phyloP scores from a whole-genome alignment of 495 filamentous ascomycete genomes.

The Aspergillus funiculosus region DNA sequence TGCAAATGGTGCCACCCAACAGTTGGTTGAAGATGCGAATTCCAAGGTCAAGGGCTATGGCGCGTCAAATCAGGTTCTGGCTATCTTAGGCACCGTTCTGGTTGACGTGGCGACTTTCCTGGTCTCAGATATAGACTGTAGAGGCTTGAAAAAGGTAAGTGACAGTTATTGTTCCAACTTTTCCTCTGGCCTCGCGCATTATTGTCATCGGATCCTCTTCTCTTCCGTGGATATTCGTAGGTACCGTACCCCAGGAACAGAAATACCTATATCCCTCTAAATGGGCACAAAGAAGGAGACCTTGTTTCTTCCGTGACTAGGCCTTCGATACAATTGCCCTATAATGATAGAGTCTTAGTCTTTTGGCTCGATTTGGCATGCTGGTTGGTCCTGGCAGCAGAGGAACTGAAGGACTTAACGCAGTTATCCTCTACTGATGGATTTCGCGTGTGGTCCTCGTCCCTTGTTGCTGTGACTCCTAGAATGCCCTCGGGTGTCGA shows the following conservation, averaged over 20 bases:
- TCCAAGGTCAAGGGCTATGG: conserved; percentile 66
- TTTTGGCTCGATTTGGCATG: conserved; percentile 13
- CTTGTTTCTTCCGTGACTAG: conserved; percentile 49
- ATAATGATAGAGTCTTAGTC: conserved; percentile 45
- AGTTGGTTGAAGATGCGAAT: conserved; percentile 30
- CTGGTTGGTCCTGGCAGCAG: conserved; percentile 8
- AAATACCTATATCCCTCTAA: neutral
- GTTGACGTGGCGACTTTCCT: conserved; percentile 76
- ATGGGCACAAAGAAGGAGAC: conserved; percentile 88
- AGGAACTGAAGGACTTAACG: conserved; percentile 13
- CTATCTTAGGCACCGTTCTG: conserved; percentile 60
- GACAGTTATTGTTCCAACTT: neutral
- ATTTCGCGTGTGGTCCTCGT: conserved; percentile 47
- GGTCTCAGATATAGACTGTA: conserved; percentile 58
- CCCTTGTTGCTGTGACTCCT: conserved; percentile 13
- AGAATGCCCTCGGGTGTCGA: conserved; percentile 8
- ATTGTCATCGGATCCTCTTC: conserved; percentile 12
- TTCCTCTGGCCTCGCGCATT: conserved; percentile 12
- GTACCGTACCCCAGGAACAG: neutral
- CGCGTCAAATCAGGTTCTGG: conserved; percentile 61
- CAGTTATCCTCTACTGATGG: conserved; percentile 43
- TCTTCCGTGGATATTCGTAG: neutral
- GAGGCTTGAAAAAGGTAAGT: conserved; percentile 55
- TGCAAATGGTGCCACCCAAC: conserved; percentile 21
- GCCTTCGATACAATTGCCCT: conserved; percentile 91